Evolutionary conservation across 257 asterid genomes (phyloP).

Genomic region (Cynanchum wilfordii): DNA sequence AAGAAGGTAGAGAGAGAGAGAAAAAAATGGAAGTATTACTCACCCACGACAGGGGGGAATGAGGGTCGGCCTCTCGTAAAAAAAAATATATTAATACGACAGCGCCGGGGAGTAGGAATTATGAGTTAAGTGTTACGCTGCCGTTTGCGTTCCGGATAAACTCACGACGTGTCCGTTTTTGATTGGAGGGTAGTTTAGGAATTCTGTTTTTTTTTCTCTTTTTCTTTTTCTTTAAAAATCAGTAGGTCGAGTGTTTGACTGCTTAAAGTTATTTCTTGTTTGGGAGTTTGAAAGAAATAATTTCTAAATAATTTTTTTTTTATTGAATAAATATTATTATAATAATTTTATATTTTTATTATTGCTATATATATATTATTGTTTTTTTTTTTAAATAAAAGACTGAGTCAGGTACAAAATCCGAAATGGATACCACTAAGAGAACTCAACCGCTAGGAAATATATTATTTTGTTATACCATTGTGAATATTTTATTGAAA

Average conservation of each 20-base stretch:
- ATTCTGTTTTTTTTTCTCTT: background rate
- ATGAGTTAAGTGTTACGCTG: background rate
- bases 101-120: background rate
- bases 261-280: background rate
- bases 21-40: background rate
- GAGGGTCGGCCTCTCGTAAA: background rate
- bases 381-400: too few relatives aligned
- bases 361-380: too few relatives aligned
- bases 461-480: too few relatives aligned
- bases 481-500: too few relatives aligned
- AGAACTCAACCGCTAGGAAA: too few relatives aligned
- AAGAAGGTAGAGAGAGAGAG: background rate
- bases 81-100: background rate
- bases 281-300: too few relatives aligned
- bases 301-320: too few relatives aligned
- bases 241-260: conserved; percentile 22
- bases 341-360: too few relatives aligned
- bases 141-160: conserved; percentile 7
- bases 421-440: too few relatives aligned
- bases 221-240: too few relatives aligned
- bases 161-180: conserved; percentile 29
- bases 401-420: too few relatives aligned
- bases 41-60: background rate
- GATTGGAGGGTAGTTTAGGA: conserved; percentile 29
- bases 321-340: too few relatives aligned